Conservation (phyloP, 1,284 basidiomycete species). For the Ganoderma boninense region DNA sequence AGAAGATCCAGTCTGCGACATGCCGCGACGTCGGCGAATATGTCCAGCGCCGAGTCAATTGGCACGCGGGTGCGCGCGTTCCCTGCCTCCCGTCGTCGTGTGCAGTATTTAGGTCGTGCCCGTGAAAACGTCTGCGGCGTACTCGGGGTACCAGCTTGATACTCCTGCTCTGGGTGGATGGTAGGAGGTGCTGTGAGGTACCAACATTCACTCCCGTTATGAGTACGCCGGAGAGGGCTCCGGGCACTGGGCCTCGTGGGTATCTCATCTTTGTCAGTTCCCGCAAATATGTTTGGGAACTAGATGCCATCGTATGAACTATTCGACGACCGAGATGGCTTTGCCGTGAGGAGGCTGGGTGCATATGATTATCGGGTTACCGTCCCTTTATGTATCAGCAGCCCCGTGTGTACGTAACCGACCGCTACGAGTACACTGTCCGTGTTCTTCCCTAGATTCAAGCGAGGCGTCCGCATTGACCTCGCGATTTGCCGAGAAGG, state of each 20-base stretch:
- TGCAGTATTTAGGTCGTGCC: not conserved
- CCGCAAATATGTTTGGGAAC: not conserved
- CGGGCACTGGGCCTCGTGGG: not conserved
- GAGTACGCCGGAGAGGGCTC: too few relatives aligned
- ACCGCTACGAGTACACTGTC: not conserved
- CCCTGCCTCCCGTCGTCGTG: not conserved
- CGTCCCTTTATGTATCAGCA: not conserved
- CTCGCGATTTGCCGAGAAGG: not conserved
- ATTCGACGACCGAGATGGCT: not conserved
- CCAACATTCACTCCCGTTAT: not conserved
- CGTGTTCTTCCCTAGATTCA: not conserved
- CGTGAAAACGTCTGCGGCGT: not conserved
- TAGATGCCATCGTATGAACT: not conserved
- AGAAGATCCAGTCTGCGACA: not conserved
- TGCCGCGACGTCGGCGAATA: not conserved
- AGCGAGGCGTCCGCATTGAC: not conserved
- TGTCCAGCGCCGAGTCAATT: not conserved
- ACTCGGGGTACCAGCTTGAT: not conserved
- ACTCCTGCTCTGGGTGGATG: not conserved
- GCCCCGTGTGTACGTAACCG: not conserved
- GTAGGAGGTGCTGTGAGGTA: too few relatives aligned
- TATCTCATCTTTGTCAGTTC: not conserved
- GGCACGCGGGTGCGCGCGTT: not conserved
- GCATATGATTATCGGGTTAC: not conserved
- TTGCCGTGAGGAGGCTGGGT: not conserved